Base-by-base conservation (phyloP, 2,329 filamentous ascomycete genomes). In the Sporothrix humicola region DNA sequence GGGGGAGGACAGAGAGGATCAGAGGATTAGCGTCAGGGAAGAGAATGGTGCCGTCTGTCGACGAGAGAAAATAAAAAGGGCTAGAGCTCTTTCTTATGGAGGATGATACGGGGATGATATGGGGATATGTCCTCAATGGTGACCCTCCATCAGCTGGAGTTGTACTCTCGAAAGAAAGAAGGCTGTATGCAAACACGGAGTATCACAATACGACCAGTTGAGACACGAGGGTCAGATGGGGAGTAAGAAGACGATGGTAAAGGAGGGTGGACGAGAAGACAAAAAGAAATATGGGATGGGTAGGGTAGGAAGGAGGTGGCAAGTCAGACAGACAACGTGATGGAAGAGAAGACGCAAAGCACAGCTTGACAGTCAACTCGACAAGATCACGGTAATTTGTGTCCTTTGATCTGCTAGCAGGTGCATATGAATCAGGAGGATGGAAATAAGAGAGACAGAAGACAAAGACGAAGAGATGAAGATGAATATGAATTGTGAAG, bases 401-500 rank as follows among this genome's bases (percentile, higher is more conserved):
- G 56, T 4, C 52, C 31, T 52, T 7, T 13, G 71, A 72, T 72
- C 71, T 72, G 71, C 71, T 72, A 48, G 71, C 20, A 68, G 50
- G 59, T 68, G 71, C 71, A 72, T 72, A 20, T 48, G 61, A 66
- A 72, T 68, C 48, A 72, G 70, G 58, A 66, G 50, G 50, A 26
- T 31, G 15, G 20, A 65, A 65, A 63, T 37, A 37, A 52, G 26
- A 50, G 23, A 54, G 15, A 70, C 48, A 69, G 13, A 15, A 54
- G 50, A 69, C 9, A 44, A 10, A 48, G 31, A 69, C 5, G 48
- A 37, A 37, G 46, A 68, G 63, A 50, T 66, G 63, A 50, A 50
- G 44, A 66, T 37, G 71, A 50, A 72, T 58, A 20, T 48, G 61
- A 66, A 72, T 58, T 31, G 66, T 56, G 58, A 66, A 50, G 50